Evolutionary conservation across 257 asterid species (phyloP), one percentile per base, ranked within the genome.

Genomic region (Fraxinus americana): DNA sequence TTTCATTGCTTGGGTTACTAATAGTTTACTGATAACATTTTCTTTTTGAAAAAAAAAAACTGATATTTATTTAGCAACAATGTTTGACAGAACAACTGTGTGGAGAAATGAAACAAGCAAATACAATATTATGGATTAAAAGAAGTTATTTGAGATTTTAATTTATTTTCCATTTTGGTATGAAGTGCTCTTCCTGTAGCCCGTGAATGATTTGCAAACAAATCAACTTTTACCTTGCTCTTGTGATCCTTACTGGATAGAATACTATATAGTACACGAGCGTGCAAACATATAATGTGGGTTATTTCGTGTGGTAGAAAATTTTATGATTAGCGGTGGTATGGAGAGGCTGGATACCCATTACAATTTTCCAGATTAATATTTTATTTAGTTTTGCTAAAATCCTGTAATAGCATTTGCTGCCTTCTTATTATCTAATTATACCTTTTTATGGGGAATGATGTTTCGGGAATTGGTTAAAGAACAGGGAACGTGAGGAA

Each of bases 401-500:
- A 39, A 35, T 19, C 77, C 68, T 48, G 30, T 2, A 17, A 21
- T 36, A 48, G 65, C 52, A 25, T 71, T 27, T 7, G 16, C 27
- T 41, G 3, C 25, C 67, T 6, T 8, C 75, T n/a, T n/a, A 79
- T 36, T 75, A 72, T 69, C 67, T 68, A 41, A 67, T 71, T 75
- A 75, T 59, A 57, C 71, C 27, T n/a, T 54, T 54, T 27, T 19
- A 54, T 27, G 3, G n/a, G 59, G 16, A 50, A 50, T 50, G 59
- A 3, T 43, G 57, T 72, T 79, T 76, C 82, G 73, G 85, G 82
- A 35, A 32, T 34, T 66, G 73, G 39, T 57, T 79, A 72, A 54
- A 70, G 68, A 54, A 67, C 67, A 19, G 21, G 73, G 70, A 57
- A 32, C 35, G 16, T 43, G 80, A 71, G 75, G 77, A 75, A 65